Base-by-base conservation (phyloP, 1,284 basidiomycete genomes). In the Cerrena zonata region DNA sequence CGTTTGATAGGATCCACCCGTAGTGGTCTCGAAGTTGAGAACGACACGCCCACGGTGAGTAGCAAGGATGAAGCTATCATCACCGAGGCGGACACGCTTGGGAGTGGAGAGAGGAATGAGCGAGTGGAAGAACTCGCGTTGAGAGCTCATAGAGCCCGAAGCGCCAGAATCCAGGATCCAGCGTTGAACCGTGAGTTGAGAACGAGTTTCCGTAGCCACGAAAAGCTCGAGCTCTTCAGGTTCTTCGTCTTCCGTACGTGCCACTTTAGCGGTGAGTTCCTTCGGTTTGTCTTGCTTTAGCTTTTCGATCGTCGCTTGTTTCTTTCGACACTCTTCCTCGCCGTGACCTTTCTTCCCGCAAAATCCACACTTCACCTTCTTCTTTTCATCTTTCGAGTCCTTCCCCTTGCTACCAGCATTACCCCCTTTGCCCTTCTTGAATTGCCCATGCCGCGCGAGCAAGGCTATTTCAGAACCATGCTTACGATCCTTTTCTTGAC, bases 101-200 rank as follows among this genome's bases (percentile, higher is more conserved):
- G 56, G 56, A 0, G 26, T 38, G 1, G 39, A 3, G 18, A 59
- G 51, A 1, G 40, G 22, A 2, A 22, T 5, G 50, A 52, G 56
- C 1, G 41, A 15, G 3, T 3, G 5, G 47, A 59, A 62, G 51
- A 51, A 57, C 11, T 45, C 22, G 11, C 51, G 50, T 18, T 52
- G 41, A 1, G 51, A 59, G 22, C 54, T 52, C 58, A 63, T 62
- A 24, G 48, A 52, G 3, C 48, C 24, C 0, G 56, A 59, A 13
- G 56, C 50, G n/a, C 60, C 54, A 1, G 56, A 63, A 41, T 62
- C 53, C 21, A 63, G 41, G 15, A 63, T 55, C 60, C 56, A 58
- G 21, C 22, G 39, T 3, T n/a, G n/a, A n/a, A 45, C n/a, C n/a
- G n/a, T n/a, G n/a, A n/a, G n/a, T n/a, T n/a, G n/a, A n/a, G n/a